Evolutionary conservation across 768 basidiomycete genomes (phyloP).

Genomic region (Terana coerulea): DNA sequence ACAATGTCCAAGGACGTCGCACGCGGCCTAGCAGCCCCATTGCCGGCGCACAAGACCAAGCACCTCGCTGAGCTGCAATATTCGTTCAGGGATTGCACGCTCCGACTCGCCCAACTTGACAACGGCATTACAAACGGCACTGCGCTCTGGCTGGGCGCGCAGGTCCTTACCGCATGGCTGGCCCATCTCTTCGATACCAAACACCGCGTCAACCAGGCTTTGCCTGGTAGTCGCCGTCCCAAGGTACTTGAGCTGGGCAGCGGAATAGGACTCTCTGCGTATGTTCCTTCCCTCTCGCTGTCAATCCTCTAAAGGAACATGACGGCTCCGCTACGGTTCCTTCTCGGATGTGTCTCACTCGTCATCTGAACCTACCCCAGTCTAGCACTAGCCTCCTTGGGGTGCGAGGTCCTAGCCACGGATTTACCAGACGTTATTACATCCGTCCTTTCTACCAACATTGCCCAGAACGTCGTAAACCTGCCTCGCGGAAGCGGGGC

Average conservation of each 20-base stretch:
- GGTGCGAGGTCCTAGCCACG: conserved; percentile 75
- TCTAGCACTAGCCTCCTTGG: conserved; percentile 62
- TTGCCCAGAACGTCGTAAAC: conserved; percentile 41
- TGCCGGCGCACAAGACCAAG: conserved; percentile 65
- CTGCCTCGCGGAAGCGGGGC: conserved; percentile 35
- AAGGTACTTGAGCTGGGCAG: conserved; percentile 75
- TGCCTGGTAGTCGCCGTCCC: conserved; percentile 21
- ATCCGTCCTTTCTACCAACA: conserved; percentile 61
- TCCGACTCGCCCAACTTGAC: conserved; percentile 52
- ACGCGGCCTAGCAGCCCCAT: conserved; percentile 16
- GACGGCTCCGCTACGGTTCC: not conserved
- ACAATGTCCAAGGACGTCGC: conserved; percentile 4
- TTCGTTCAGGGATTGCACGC: conserved; percentile 35
- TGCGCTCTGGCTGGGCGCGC: conserved; percentile 80
- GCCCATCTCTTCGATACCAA: conserved; percentile 34
- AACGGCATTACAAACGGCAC: conserved; percentile 74
- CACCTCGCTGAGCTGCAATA: conserved; percentile 48
- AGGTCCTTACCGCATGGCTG: conserved; percentile 67
- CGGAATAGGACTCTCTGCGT: conserved; percentile 79
- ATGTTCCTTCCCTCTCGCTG: conserved; percentile 27
- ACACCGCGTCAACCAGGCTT: conserved; percentile 7
- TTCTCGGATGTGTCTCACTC: not conserved
- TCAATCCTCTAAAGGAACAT: not conserved
- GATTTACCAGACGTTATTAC: conserved; percentile 64
- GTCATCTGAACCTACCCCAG: conserved; percentile 27